Conservation (phyloP, 2,329 filamentous ascomycete species). For the Penicillium paneum region DNA sequence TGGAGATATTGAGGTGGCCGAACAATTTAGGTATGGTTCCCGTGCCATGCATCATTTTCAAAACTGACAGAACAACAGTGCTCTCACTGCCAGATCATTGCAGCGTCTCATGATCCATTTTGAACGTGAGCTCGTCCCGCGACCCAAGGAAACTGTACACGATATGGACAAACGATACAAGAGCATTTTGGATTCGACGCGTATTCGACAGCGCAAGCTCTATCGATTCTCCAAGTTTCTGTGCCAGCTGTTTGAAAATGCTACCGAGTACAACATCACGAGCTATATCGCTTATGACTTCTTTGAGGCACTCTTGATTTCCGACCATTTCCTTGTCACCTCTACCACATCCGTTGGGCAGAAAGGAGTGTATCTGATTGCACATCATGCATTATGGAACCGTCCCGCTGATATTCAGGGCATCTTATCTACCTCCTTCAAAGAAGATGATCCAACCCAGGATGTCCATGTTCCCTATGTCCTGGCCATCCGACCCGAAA, state of each 20-base stretch:
- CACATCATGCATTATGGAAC: constrained; percentile 72
- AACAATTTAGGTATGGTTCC: constrained; percentile 72
- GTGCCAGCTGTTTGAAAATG: constrained; percentile 92
- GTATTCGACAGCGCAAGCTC: constrained; percentile 91
- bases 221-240: constrained; percentile 91
- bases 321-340: constrained; percentile 84
- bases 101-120: constrained; percentile 86
- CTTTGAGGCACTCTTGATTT: constrained; percentile 73
- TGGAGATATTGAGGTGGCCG: constrained; percentile 92
- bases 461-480: constrained; percentile 77
- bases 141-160: constrained; percentile 74
- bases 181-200: constrained; percentile 88
- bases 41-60: background rate
- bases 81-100: constrained; percentile 87
- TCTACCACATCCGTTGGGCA: constrained; percentile 63
- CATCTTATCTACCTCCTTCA: constrained; percentile 76
- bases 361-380: constrained; percentile 77
- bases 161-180: constrained; percentile 99
- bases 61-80: constrained; percentile 47
- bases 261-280: constrained; percentile 85
- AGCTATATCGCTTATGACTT: constrained; percentile 69
- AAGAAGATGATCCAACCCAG: constrained; percentile 65
- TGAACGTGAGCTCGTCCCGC: constrained; percentile 81
- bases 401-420: constrained; percentile 78
- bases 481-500: constrained; percentile 78